A percentile compares a stretch with the other conserved stretches of the same genome.
These are phyloP conservation scores for Penicillium nucicola DNA, from an alignment of 495 filamentous ascomycete genomes.

Conservation along the genomic window DNA sequence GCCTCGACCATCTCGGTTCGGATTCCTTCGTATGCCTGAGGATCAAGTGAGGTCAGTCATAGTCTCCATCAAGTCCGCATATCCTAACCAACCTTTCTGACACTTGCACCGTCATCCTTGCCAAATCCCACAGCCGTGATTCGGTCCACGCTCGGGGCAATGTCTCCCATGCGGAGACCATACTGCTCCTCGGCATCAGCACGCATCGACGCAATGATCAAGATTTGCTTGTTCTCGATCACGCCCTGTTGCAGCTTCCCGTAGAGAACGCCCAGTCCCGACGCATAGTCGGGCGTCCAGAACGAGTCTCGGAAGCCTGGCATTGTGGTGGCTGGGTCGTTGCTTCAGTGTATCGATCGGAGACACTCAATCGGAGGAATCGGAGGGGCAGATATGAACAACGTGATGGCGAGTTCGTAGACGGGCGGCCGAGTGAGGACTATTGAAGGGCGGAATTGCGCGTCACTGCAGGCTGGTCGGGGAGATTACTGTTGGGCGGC, in stretches of 20 bases:
- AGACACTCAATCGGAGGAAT: background rate
- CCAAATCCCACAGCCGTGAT: constrained; percentile 74
- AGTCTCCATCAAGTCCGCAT: background rate
- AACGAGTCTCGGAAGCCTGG: constrained; percentile 90
- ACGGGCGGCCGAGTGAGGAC: background rate
- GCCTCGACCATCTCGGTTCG: constrained; percentile 93
- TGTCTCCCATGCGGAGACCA: constrained; percentile 74
- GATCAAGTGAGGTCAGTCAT: constrained; percentile 7
- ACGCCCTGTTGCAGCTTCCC: constrained; percentile 95
- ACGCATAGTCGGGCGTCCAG: constrained; percentile 92
- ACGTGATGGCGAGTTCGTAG: background rate
- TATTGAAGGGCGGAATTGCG: background rate
- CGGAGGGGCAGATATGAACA: background rate
- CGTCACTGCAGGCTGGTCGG: constrained; percentile 1
- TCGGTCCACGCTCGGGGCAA: constrained; percentile 77
- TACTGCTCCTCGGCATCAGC: constrained; percentile 94
- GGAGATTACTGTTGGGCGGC: background rate
- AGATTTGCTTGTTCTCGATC: constrained; percentile 89
- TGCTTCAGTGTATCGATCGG: constrained; percentile 1
- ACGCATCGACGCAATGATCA: constrained; percentile 88
- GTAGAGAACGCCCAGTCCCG: constrained; percentile 92
- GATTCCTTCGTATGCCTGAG: constrained; percentile 90
- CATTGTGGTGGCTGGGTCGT: constrained; percentile 47
- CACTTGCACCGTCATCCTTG: constrained; percentile 93
- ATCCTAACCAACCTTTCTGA: constrained; percentile 69